phyloP scores from a whole-genome alignment of 2,329 filamentous ascomycete genomes.

The Xylaria arbuscula region DNA sequence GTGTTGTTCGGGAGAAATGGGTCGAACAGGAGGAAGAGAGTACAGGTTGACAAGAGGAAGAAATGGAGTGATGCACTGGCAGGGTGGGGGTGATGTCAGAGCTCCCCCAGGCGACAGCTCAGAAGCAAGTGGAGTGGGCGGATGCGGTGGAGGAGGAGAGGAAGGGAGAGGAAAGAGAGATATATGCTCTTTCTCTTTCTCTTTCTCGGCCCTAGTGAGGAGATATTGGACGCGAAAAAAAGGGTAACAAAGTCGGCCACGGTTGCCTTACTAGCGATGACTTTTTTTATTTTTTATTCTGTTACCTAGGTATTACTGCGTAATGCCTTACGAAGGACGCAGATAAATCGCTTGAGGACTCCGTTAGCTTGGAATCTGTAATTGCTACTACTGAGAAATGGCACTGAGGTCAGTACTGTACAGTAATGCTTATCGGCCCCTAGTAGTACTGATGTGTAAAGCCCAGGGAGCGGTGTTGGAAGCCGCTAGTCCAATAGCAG shows the following conservation, averaged over 20 bases:
- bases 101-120: slow-evolving; percentile 35
- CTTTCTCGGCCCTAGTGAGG: neutral
- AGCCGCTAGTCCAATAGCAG: slow-evolving; percentile 22
- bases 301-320: slow-evolving; percentile 28
- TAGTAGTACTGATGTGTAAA: slow-evolving; percentile 27
- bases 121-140: slow-evolving; percentile 18
- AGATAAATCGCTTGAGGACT: slow-evolving; percentile 36
- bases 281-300: slow-evolving; percentile 18
- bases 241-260: slow-evolving; percentile 16
- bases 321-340: slow-evolving; percentile 37
- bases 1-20: slow-evolving; percentile 30
- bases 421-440: slow-evolving; percentile 35
- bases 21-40: slow-evolving; percentile 26
- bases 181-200: neutral
- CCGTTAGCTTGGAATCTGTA: slow-evolving; percentile 34
- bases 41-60: slow-evolving; percentile 23
- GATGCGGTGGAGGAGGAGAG: slow-evolving; percentile 8
- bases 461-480: slow-evolving; percentile 11
- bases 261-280: slow-evolving; percentile 22
- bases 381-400: neutral
- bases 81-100: slow-evolving; percentile 50
- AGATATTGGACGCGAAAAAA: neutral
- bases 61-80: slow-evolving; percentile 28
- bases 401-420: slow-evolving; percentile 20
- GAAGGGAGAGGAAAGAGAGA: neutral